Percentiles rank a stretch among this genome's conserved stretches.
phyloP scores from a whole-genome alignment of 768 basidiomycete genomes.

The Serendipita sp. region DNA sequence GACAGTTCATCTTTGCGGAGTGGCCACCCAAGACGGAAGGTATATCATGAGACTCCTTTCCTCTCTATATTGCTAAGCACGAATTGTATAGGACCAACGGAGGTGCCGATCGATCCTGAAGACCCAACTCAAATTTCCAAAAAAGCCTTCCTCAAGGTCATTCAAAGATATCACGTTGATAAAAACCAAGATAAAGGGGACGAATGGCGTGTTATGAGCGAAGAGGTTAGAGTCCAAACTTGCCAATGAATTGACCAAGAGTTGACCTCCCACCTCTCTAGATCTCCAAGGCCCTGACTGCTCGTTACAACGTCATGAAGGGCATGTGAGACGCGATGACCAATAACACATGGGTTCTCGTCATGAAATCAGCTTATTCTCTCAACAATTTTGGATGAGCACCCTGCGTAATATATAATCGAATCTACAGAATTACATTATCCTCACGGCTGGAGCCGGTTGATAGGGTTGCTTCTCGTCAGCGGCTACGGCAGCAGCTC shows the following conservation, averaged over 20 bases:
- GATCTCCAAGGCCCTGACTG: background rate
- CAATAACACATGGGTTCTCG: background rate
- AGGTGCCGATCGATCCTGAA: background rate
- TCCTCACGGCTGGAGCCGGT: slow-evolving; percentile 11
- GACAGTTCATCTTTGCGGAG: background rate
- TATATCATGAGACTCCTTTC: background rate
- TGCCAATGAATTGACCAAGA: background rate
- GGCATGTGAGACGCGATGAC: slow-evolving; percentile 41
- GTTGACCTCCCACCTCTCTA: background rate
- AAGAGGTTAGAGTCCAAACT: background rate
- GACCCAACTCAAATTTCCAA: background rate
- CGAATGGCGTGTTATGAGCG: slow-evolving; percentile 5
- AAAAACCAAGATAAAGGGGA: background rate
- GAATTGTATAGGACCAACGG: background rate
- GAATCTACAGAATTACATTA: slow-evolving; percentile 11
- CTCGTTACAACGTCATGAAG: slow-evolving; percentile 40
- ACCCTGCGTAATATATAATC: background rate
- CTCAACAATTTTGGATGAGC: no score
- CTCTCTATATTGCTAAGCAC: background rate
- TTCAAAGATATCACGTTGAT: background rate
- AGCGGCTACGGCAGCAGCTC: slow-evolving; percentile 14
- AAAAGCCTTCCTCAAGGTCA: background rate
- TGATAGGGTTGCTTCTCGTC: slow-evolving; percentile 9
- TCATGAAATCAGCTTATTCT: background rate
- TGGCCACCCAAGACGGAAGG: slow-evolving; percentile 6